These are phyloP conservation scores for Daldinia grandis DNA, from an alignment of 495 filamentous ascomycete species.

Conservation along the genomic window DNA sequence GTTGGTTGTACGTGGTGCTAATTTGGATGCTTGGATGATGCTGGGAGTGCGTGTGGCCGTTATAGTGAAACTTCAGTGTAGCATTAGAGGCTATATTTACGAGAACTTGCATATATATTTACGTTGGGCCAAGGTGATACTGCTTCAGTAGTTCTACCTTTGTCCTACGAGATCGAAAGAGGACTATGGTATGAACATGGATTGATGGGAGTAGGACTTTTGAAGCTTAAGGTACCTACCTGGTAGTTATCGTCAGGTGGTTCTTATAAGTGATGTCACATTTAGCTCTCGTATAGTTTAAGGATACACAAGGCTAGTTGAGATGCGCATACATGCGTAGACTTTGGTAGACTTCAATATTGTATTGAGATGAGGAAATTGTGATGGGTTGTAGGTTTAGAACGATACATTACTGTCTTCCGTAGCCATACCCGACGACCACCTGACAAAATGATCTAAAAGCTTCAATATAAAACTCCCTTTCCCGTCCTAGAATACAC, in stretches of 20 bases:
- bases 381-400: constrained; percentile 19
- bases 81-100: background rate
- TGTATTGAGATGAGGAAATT: constrained; percentile 17
- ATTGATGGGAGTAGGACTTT: background rate
- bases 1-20: background rate
- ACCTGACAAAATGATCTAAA: background rate
- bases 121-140: background rate
- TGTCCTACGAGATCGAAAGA: background rate
- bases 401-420: constrained; percentile 23
- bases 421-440: background rate
- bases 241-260: background rate
- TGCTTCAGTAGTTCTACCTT: background rate
- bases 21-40: background rate
- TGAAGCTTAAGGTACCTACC: background rate
- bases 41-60: background rate
- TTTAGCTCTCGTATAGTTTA: background rate
- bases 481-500: background rate
- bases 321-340: background rate
- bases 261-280: background rate
- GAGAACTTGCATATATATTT: background rate
- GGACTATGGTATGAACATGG: background rate
- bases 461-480: background rate
- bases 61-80: background rate
- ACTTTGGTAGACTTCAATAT: background rate
- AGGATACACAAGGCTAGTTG: background rate